These are phyloP conservation scores for Fusarium xylarioides DNA, from an alignment of 2,329 filamentous ascomycete genomes.

Conservation along the genomic window DNA sequence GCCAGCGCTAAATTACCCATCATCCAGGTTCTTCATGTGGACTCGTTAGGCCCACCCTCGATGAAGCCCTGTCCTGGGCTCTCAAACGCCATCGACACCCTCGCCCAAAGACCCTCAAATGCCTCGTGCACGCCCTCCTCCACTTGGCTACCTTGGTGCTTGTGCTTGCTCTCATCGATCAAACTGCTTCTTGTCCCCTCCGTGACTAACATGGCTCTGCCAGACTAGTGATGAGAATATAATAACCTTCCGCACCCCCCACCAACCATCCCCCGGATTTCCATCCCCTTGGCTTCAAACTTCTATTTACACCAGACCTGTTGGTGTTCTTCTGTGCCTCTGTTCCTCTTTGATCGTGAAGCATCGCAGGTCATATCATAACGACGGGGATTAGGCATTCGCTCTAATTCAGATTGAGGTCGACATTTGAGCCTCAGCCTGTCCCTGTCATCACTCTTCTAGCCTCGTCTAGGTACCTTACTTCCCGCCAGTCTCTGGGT, in stretches of 20 bases:
- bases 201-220: slow-evolving; percentile 26
- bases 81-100: slow-evolving; percentile 34
- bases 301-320: slow-evolving; percentile 22
- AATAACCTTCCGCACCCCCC: slow-evolving; percentile 46
- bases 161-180: slow-evolving; percentile 25
- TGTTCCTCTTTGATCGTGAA: slow-evolving; percentile 26
- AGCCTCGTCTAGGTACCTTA: slow-evolving; percentile 11
- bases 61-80: slow-evolving; percentile 1
- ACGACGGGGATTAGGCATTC: slow-evolving; percentile 30
- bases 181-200: slow-evolving; percentile 36
- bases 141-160: slow-evolving; percentile 23
- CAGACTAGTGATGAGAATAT: slow-evolving; percentile 42
- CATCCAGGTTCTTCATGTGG: slow-evolving; percentile 30
- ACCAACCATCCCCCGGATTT: slow-evolving; percentile 46
- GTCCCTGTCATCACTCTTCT: slow-evolving; percentile 18
- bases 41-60: slow-evolving; percentile 34
- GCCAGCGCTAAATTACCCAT: slow-evolving; percentile 25
- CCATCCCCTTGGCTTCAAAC: slow-evolving; percentile 42
- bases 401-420: slow-evolving; percentile 31
- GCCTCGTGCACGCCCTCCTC: slow-evolving; percentile 35
- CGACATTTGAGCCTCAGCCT: slow-evolving; percentile 33
- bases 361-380: slow-evolving; percentile 13
- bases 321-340: slow-evolving; percentile 10
- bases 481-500: slow-evolving; percentile 22
- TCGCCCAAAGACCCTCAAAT: slow-evolving; percentile 24